Evolutionary conservation across 139 green algal genomes (phyloP).

Genomic region (Microglena sp.): DNA sequence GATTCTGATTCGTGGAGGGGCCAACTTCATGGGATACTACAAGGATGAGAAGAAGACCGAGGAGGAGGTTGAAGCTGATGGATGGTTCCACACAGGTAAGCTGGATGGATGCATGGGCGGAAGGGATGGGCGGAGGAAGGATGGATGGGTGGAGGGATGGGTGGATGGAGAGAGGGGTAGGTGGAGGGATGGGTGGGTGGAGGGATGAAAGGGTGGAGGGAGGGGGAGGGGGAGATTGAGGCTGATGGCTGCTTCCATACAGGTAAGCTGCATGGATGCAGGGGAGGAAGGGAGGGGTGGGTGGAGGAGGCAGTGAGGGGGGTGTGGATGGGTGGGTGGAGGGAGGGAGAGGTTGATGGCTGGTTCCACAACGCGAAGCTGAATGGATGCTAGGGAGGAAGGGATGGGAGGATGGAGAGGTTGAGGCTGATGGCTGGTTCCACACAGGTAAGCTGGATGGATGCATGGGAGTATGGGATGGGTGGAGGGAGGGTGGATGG

Average conservation of each 20-base stretch:
- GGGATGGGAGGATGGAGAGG: constrained; percentile 34
- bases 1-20: constrained; percentile 68
- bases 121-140: not conserved
- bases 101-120: not conserved
- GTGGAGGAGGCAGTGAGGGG: not conserved
- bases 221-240: constrained; percentile 48
- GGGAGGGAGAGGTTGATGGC: not conserved
- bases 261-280: constrained; percentile 9
- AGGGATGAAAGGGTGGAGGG: no score
- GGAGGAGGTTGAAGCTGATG: constrained; percentile 47
- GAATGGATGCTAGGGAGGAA: no score
- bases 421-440: constrained; percentile 80
- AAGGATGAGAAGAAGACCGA: constrained; percentile 64
- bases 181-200: not conserved
- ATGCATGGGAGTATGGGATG: no score
- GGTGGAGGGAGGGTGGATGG: no score
- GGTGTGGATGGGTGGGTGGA: not conserved
- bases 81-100: constrained; percentile 54
- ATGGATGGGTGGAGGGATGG: not conserved
- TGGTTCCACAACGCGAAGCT: no score
- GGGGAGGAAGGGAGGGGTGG: not conserved
- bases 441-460: no score
- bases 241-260: constrained; percentile 56
- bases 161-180: not conserved
- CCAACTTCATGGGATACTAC: constrained; percentile 90